Percentiles rank a stretch among this genome's conserved stretches.
Evolutionary conservation across 2,329 filamentous ascomycete genomes (phyloP).

Genomic region (Diaporthe australafricana): DNA sequence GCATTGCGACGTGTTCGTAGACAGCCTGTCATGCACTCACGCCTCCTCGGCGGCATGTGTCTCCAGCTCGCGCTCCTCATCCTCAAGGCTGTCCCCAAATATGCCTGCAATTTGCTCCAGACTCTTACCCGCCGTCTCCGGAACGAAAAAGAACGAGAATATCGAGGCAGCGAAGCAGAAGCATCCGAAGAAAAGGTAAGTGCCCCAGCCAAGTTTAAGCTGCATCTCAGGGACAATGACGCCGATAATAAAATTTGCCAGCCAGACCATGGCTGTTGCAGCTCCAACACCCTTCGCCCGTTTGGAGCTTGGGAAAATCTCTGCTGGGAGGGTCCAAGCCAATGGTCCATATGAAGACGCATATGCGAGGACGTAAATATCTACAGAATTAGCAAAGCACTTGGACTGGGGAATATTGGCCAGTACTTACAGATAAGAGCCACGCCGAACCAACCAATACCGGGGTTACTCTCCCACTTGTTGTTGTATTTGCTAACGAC

Average conservation of each 20-base stretch:
- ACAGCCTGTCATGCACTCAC: neutral
- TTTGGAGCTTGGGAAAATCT: constrained; percentile 50
- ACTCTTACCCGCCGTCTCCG: constrained; percentile 60
- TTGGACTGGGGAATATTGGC: neutral
- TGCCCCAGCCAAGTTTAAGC: constrained; percentile 58
- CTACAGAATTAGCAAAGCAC: constrained; percentile 14
- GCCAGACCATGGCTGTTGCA: constrained; percentile 49
- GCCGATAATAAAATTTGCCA: constrained; percentile 53
- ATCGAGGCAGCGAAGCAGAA: constrained; percentile 62
- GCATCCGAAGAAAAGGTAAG: constrained; percentile 66
- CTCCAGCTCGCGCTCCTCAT: constrained; percentile 23
- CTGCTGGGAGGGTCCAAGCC: constrained; percentile 50
- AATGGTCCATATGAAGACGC: constrained; percentile 48
- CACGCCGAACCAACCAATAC: constrained; percentile 25
- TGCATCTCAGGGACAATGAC: constrained; percentile 66
- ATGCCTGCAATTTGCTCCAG: constrained; percentile 59
- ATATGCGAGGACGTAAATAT: constrained; percentile 47
- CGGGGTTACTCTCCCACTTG: constrained; percentile 6
- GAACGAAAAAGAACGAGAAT: constrained; percentile 61
- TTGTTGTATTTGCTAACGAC: constrained; percentile 1
- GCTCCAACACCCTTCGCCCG: constrained; percentile 51
- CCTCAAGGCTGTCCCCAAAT: constrained; percentile 41
- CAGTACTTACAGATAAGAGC: constrained; percentile 8
- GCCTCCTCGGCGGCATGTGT: neutral
- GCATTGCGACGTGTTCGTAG: too few relatives aligned